Percentiles rank a stretch among this genome's conserved stretches.
Conservation (phyloP, 495 filamentous ascomycete genomes). For the Xylaria curta region DNA sequence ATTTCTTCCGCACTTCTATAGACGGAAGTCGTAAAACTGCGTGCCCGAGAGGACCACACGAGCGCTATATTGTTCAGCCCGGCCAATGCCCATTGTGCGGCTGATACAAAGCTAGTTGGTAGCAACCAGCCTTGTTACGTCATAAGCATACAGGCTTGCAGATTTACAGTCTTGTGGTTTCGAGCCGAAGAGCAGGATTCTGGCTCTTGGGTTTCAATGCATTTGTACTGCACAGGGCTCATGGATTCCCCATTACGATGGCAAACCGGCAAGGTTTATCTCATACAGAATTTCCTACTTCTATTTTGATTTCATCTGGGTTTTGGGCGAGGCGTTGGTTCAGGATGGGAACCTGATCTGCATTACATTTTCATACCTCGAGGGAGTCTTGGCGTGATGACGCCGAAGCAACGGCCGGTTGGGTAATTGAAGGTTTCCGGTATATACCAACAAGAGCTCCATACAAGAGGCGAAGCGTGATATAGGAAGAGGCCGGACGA, state of each 20-base stretch:
- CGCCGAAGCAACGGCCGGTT: not conserved
- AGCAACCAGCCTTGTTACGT: not conserved
- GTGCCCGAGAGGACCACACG: conserved; percentile 73
- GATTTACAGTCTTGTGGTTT: not conserved
- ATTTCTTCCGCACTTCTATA: conserved; percentile 70
- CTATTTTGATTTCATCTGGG: conserved; percentile 14
- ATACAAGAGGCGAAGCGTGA: not conserved
- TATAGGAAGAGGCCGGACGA: conserved; percentile 9
- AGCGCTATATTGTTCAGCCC: conserved; percentile 72
- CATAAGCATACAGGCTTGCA: not conserved
- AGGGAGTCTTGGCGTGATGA: conserved; percentile 10
- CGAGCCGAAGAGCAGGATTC: not conserved
- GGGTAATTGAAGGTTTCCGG: conserved; percentile 1
- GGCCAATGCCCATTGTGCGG: conserved; percentile 70
- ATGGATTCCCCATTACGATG: not conserved
- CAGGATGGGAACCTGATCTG: not conserved
- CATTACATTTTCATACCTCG: not conserved
- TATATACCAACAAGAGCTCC: conserved; percentile 10
- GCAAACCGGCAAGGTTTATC: not conserved
- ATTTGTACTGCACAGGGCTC: not conserved
- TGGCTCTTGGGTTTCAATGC: not conserved
- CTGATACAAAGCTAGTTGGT: conserved; percentile 32
- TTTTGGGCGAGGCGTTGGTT: conserved; percentile 20
- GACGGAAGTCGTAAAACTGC: conserved; percentile 67
- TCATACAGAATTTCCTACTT: not conserved